These are phyloP conservation scores for Erysimum cheiri DNA, from an alignment of 441 rosid species.

Conservation along the genomic window DNA sequence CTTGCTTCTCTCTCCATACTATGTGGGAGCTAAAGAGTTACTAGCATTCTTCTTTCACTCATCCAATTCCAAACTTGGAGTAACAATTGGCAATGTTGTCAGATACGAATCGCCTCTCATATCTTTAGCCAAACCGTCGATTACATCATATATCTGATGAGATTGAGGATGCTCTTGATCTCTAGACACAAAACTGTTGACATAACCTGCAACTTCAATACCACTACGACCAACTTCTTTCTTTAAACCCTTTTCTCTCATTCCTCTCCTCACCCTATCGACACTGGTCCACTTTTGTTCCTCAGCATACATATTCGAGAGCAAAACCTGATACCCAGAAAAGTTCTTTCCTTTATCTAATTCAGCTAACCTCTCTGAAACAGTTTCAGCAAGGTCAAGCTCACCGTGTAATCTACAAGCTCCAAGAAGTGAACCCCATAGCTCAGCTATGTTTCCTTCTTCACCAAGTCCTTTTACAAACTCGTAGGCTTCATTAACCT, in stretches of 20 bases:
- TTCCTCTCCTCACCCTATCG: conserved; percentile 69
- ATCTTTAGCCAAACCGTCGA: conserved; percentile 57
- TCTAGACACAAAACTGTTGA: conserved; percentile 63
- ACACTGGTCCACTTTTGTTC: conserved; percentile 76
- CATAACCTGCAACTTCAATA: conserved; percentile 64
- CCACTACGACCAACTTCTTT: conserved; percentile 84
- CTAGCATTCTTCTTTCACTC: conserved; percentile 25
- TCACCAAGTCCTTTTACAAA: conserved; percentile 74
- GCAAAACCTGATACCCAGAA: conserved; percentile 77
- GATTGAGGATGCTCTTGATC: conserved; percentile 64
- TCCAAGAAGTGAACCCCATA: conserved; percentile 87
- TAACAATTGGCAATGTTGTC: conserved; percentile 16
- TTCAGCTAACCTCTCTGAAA: conserved; percentile 61
- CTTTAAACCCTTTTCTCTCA: conserved; percentile 70
- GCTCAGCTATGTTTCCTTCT: conserved; percentile 63
- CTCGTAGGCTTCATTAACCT: conserved; percentile 78
- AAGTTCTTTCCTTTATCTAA: conserved; percentile 49
- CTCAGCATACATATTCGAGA: conserved; percentile 83
- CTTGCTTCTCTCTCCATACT: not conserved
- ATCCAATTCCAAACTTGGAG: conserved; percentile 38
- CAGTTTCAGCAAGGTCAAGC: conserved; percentile 64
- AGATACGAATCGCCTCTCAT: conserved; percentile 51
- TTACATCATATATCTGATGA: conserved; percentile 56
- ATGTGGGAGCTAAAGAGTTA: conserved; percentile 18
- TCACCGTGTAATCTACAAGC: conserved; percentile 75